phyloP scores from a whole-genome alignment of 2,329 filamentous ascomycete species.

The Stagonosporopsis tanaceti region DNA sequence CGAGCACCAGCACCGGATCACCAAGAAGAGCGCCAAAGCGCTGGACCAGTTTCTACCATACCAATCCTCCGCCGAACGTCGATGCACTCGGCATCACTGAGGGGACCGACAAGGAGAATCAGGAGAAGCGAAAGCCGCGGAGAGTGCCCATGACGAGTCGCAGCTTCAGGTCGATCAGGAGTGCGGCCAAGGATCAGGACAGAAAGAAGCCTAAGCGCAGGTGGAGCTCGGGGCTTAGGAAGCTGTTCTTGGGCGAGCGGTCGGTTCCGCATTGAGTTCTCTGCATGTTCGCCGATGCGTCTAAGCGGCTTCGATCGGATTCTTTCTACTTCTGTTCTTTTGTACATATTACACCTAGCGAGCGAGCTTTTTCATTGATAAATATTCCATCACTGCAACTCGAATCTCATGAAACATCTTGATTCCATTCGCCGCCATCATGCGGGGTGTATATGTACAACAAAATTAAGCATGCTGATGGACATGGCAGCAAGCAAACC shows the following conservation, averaged over 20 bases:
- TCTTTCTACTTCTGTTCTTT: neutral
- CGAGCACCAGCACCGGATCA: slow-evolving; percentile 17
- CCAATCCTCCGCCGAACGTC: slow-evolving; percentile 1
- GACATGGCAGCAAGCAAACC: no score
- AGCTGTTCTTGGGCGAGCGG: slow-evolving; percentile 26
- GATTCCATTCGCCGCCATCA: neutral
- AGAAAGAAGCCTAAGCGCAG: slow-evolving; percentile 26
- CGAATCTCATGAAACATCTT: no score
- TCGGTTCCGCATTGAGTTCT: neutral
- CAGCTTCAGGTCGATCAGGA: slow-evolving; percentile 14
- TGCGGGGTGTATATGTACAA: no score
- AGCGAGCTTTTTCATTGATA: slow-evolving; percentile 2
- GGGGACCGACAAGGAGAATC: neutral
- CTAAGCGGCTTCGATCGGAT: neutral
- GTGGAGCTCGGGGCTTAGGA: slow-evolving; percentile 35
- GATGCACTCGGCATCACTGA: slow-evolving; percentile 15
- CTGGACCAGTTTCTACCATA: slow-evolving; percentile 17
- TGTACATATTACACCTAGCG: slow-evolving; percentile 4
- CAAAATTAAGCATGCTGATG: no score
- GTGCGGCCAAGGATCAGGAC: slow-evolving; percentile 17
- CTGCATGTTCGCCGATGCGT: neutral
- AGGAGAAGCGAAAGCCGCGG: neutral
- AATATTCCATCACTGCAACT: neutral
- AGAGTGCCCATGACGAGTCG: slow-evolving; percentile 12
- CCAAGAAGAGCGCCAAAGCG: slow-evolving; percentile 14